phyloP scores from a whole-genome alignment of 805 yeast genomes.

The Metschnikowia koreensis region DNA sequence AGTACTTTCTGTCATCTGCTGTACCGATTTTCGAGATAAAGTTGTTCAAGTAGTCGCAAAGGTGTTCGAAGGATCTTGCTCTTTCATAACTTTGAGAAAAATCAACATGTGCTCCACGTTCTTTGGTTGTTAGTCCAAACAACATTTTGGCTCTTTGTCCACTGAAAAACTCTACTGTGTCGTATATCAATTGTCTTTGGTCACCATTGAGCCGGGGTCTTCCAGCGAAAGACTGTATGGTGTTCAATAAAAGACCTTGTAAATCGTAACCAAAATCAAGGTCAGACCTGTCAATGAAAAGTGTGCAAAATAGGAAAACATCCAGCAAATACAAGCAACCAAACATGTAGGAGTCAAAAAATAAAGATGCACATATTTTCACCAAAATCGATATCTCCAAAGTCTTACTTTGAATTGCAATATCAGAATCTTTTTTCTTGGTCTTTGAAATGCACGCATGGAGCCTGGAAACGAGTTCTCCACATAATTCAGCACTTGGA shows the following conservation, averaged over 20 bases:
- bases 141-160: constrained; percentile 68
- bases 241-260: constrained; percentile 60
- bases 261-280: constrained; percentile 59
- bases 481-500: constrained; percentile 73
- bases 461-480: constrained; percentile 57
- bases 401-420: constrained; percentile 51
- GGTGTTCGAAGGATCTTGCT: constrained; percentile 51
- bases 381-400: constrained; percentile 69
- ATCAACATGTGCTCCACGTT: constrained; percentile 35
- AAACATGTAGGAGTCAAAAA: constrained; percentile 65
- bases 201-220: constrained; percentile 47
- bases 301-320: constrained; percentile 61
- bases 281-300: constrained; percentile 53
- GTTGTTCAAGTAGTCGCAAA: constrained; percentile 53
- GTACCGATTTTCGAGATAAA: constrained; percentile 51
- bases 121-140: constrained; percentile 61
- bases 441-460: constrained; percentile 53
- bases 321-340: constrained; percentile 71
- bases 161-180: constrained; percentile 46
- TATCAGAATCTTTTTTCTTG: constrained; percentile 39
- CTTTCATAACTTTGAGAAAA: constrained; percentile 38
- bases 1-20: constrained; percentile 46
- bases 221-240: constrained; percentile 65
- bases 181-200: constrained; percentile 43
- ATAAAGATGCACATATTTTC: constrained; percentile 58